phyloP scores from a whole-genome alignment of 768 basidiomycete genomes.

The Crassisporium funariophilum region DNA sequence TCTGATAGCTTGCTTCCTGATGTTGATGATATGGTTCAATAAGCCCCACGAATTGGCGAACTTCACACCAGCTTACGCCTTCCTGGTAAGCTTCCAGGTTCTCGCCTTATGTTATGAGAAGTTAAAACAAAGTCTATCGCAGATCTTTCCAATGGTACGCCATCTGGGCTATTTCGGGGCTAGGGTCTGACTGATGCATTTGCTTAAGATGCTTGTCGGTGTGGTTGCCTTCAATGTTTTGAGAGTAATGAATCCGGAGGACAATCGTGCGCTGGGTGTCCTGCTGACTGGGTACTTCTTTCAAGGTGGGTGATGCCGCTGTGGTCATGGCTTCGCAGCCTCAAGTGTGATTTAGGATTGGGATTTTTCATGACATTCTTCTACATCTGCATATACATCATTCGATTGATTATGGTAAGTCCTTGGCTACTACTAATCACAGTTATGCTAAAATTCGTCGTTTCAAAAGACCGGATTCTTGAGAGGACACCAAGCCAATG shows the following conservation, averaged over 20 bases:
- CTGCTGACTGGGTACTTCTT: slow-evolving; percentile 49
- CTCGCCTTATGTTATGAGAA: not conserved
- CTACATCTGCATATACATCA: slow-evolving; percentile 51
- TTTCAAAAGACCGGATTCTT: slow-evolving; percentile 51
- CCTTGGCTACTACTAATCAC: not conserved
- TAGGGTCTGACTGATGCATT: not conserved
- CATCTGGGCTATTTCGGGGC: slow-evolving; percentile 38
- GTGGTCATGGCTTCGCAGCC: no score
- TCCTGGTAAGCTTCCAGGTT: slow-evolving; percentile 34
- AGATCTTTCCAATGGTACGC: slow-evolving; percentile 8
- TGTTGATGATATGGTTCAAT: slow-evolving; percentile 54
- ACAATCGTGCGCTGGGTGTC: slow-evolving; percentile 41
- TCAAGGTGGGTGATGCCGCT: slow-evolving; percentile 45
- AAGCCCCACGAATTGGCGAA: slow-evolving; percentile 44
- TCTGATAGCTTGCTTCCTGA: slow-evolving; percentile 42
- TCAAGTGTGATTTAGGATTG: slow-evolving; percentile 28
- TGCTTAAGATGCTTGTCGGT: slow-evolving; percentile 45
- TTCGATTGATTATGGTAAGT: slow-evolving; percentile 43
- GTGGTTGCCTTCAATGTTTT: slow-evolving; percentile 48
- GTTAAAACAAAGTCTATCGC: not conserved
- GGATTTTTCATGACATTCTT: slow-evolving; percentile 54
- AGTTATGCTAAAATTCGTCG: not conserved
- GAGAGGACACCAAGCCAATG: slow-evolving; percentile 49
- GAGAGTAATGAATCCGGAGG: slow-evolving; percentile 35
- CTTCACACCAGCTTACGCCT: slow-evolving; percentile 39